Base-by-base conservation (phyloP, 257 asterid genomes). In the Nicotiana knightiana region DNA sequence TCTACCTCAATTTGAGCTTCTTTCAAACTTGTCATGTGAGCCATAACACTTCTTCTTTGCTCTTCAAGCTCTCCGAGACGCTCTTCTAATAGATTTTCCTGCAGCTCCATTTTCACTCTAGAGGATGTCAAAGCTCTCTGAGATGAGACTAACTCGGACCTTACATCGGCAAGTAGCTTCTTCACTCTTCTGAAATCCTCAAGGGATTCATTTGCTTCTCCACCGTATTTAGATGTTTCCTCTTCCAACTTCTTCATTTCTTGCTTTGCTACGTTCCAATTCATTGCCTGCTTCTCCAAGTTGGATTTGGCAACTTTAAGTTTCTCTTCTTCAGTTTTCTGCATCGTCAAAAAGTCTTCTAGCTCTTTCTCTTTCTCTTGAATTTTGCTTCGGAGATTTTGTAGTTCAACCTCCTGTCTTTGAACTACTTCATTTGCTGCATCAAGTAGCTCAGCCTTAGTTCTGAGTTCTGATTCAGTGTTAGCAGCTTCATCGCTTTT, bases 161-260 rank as follows among this genome's bases (percentile, higher is more conserved):
- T 93, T 85, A 96, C 94, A 61, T 88, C 92, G 28, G 90, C 85
- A 85, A 96, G 95, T 82, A 94, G 94, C 80, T 86, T 84, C 82
- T 84, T 93, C 85, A 96, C 97, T 83, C 91, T 88, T 79, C 81
- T 87, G 84, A 96, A 94, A 77, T 92, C 98, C 81, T 90, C 90
- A 68, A 63, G 26, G 59, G 97, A 80, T 54, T 86, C 84, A 86
- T 86, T 90, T 82, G 90, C 94, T 88, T 90, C 91, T 54, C 79
- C 85, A n/a, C 73, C 79, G 71, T 84, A 92, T 85, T 90, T 92
- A 35, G 90, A 86, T 39, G 92, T 83, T 79, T 87, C 94, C 79
- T 87, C 90, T 6, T 87, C 91, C 33, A 94, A 89, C 83, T 70
- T 91, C 86, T 89, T 93, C 86, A 96, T 21, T 73, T 96, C 97